phyloP scores from a whole-genome alignment of 805 yeast species.

The Starmerella kuoi region DNA sequence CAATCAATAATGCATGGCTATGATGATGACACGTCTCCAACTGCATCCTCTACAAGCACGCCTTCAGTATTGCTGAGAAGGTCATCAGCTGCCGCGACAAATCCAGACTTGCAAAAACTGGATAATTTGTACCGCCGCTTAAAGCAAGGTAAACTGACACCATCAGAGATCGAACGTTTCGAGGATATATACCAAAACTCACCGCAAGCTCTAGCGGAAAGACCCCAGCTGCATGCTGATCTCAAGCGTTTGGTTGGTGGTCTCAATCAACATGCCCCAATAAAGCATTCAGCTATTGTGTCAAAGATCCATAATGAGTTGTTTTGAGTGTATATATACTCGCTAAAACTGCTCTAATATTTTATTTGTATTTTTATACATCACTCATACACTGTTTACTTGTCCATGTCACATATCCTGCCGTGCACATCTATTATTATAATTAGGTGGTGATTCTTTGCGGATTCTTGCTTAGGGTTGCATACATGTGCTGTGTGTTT shows the following conservation, averaged over 20 bases:
- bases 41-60: conserved; percentile 1
- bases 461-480: too few relatives aligned
- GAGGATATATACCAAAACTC: background rate
- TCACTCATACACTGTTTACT: too few relatives aligned
- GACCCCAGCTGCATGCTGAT: conserved; percentile 2
- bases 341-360: too few relatives aligned
- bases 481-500: too few relatives aligned
- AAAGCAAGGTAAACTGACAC: background rate
- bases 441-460: too few relatives aligned
- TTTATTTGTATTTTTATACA: too few relatives aligned
- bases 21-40: too few relatives aligned
- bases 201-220: background rate
- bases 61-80: background rate
- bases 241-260: background rate
- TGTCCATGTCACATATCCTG: too few relatives aligned
- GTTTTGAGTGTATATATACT: background rate
- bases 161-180: background rate
- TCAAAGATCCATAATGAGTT: background rate
- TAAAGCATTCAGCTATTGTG: background rate
- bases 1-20: too few relatives aligned
- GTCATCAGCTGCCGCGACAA: background rate
- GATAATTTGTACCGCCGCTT: background rate
- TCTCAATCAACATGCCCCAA: background rate
- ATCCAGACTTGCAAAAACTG: background rate
- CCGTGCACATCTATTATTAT: too few relatives aligned